Percentiles rank a stretch among this genome's conserved stretches.
phyloP scores from a whole-genome alignment of 192 early-diverging fungal genomes.

The Rhizophagus sp. region DNA sequence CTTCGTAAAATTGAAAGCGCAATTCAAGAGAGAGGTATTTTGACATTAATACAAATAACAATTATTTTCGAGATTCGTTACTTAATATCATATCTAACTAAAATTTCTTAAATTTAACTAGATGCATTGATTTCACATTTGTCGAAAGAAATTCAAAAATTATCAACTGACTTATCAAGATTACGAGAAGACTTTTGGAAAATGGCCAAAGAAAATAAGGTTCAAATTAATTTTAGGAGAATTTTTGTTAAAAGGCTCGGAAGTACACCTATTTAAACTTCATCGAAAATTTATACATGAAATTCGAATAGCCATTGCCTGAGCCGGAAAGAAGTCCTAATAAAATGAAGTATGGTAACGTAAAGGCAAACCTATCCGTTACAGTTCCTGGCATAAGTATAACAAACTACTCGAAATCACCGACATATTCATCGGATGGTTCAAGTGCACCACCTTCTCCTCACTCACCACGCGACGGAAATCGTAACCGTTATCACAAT shows the following conservation, averaged over 20 bases:
- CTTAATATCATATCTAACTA: neutral
- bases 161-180: conserved; percentile 42
- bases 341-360: neutral
- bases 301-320: conserved; percentile 22
- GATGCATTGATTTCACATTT: conserved; percentile 39
- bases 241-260: neutral
- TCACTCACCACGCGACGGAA: conserved; percentile 16
- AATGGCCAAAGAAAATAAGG: conserved; percentile 50
- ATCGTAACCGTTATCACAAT: conserved; percentile 5
- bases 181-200: conserved; percentile 49
- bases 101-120: neutral
- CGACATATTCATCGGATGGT: conserved; percentile 18
- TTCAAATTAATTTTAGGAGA: conserved; percentile 14
- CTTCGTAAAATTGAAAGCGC: conserved; percentile 49
- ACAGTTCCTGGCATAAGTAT: conserved; percentile 18
- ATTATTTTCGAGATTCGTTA: neutral
- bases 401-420: conserved; percentile 19
- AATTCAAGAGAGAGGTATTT: conserved; percentile 47
- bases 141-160: conserved; percentile 41
- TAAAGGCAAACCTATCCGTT: conserved; percentile 17
- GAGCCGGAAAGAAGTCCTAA: conserved; percentile 12
- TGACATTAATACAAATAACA: neutral
- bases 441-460: conserved; percentile 27
- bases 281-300: neutral
- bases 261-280: neutral